Percentiles rank a stretch among this genome's conserved stretches.
Evolutionary conservation across 176 grass and related monocot genomes (phyloP).

Genomic region (Paspalum notatum): DNA sequence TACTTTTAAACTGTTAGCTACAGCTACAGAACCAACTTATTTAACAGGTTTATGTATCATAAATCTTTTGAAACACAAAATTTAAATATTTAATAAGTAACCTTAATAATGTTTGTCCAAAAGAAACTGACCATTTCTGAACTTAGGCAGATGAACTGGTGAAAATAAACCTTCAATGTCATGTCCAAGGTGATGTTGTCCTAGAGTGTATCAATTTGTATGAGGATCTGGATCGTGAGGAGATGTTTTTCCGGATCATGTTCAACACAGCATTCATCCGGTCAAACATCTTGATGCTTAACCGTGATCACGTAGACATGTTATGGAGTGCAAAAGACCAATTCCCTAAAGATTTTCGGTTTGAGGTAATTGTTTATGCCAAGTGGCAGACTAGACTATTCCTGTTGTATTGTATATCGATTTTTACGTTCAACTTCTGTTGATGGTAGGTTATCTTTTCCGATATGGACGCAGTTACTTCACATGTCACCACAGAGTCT

Average conservation of each 20-base stretch:
- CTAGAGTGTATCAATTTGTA: constrained; percentile 81
- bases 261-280: constrained; percentile 92
- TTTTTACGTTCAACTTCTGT: constrained; percentile 42
- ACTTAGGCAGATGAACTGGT: constrained; percentile 85
- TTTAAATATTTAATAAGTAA: constrained; percentile 34
- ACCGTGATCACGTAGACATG: constrained; percentile 77
- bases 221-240: constrained; percentile 72
- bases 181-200: constrained; percentile 93
- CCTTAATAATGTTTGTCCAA: background rate
- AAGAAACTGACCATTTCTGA: constrained; percentile 29
- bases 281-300: constrained; percentile 88
- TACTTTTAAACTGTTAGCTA: constrained; percentile 19
- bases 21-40: background rate
- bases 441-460: constrained; percentile 89
- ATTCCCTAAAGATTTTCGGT: constrained; percentile 79
- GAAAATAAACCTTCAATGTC: constrained; percentile 85
- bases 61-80: constrained; percentile 12
- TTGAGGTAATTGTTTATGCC: constrained; percentile 64
- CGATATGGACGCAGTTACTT: constrained; percentile 70
- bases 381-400: constrained; percentile 37
- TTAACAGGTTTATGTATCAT: constrained; percentile 13
- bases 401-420: constrained; percentile 37
- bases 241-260: constrained; percentile 84
- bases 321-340: constrained; percentile 68
- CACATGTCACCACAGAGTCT: constrained; percentile 61